Conservation (phyloP, 1,284 basidiomycete genomes). For the Athelia sp. region DNA sequence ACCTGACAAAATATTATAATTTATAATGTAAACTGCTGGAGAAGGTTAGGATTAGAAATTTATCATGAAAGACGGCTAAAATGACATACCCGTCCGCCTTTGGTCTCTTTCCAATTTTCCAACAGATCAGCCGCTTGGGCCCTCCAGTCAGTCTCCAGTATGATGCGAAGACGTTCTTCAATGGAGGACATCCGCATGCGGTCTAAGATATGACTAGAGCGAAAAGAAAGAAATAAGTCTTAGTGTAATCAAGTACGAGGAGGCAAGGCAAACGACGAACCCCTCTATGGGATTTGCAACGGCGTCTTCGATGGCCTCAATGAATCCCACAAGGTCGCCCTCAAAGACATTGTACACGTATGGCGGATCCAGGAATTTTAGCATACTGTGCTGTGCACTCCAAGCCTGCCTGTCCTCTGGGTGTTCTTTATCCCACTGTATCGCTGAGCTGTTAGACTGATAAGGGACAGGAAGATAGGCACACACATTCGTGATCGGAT, state of each 20-base stretch:
- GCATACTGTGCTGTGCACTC: slow-evolving; percentile 27
- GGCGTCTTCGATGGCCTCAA: slow-evolving; percentile 13
- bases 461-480: not conserved
- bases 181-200: not conserved
- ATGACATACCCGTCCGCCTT: too few species aligned
- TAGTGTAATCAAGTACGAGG: too few species aligned
- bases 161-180: not conserved
- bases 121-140: not conserved
- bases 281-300: slow-evolving; percentile 10
- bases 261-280: too few species aligned
- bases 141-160: not conserved
- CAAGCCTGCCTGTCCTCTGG: slow-evolving; percentile 25
- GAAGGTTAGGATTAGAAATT: too few species aligned
- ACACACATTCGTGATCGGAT: slow-evolving; percentile 18
- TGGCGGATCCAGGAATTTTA: slow-evolving; percentile 24
- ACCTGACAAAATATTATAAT: too few species aligned
- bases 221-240: too few species aligned
- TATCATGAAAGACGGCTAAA: too few species aligned
- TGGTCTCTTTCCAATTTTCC: too few species aligned
- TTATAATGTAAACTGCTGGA: too few species aligned
- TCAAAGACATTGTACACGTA: slow-evolving; percentile 32
- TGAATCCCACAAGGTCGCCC: slow-evolving; percentile 14
- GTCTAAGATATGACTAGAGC: not conserved
- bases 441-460: not conserved
- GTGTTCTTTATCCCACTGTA: slow-evolving; percentile 20